Percentiles rank a stretch among this genome's conserved stretches.
Evolutionary conservation across 1,139 yeast genomes (phyloP).

Genomic region (Kodamaea suecica): DNA sequence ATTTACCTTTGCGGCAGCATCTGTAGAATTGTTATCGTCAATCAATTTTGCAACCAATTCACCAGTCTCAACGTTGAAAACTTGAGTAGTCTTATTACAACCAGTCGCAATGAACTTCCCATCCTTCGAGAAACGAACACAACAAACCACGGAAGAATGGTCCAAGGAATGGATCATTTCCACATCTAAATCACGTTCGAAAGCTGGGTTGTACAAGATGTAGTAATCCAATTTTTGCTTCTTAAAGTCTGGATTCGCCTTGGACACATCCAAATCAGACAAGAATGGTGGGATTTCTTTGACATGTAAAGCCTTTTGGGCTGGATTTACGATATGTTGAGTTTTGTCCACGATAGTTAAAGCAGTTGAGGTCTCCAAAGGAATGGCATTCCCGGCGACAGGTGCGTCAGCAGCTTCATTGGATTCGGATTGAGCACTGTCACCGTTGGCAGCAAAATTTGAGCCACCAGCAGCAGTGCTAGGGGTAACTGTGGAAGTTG

Average conservation of each 20-base stretch:
- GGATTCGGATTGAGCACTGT: conserved; percentile 15
- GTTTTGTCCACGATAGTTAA: conserved; percentile 40
- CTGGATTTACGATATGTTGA: conserved; percentile 44
- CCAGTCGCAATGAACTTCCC: conserved; percentile 96
- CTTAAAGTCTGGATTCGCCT: conserved; percentile 75
- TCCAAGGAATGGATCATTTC: conserved; percentile 87
- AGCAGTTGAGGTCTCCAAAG: conserved; percentile 33
- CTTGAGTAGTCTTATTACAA: conserved; percentile 94
- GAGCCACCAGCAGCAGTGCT: conserved; percentile 10
- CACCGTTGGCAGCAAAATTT: conserved; percentile 9
- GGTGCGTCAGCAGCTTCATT: conserved; percentile 13
- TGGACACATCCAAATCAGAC: conserved; percentile 74
- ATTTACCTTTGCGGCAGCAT: conserved; percentile 28
- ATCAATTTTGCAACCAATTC: conserved; percentile 79
- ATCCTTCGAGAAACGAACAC: conserved; percentile 89
- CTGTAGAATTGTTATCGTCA: conserved; percentile 61
- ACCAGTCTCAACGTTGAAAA: conserved; percentile 89
- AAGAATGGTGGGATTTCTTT: conserved; percentile 81
- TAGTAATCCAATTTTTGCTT: conserved; percentile 86
- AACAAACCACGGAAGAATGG: conserved; percentile 93
- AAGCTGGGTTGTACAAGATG: conserved; percentile 86
- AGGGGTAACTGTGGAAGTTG: conserved; percentile 10
- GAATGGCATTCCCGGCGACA: no score
- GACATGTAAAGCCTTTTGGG: conserved; percentile 52
- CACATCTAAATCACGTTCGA: conserved; percentile 66